Percentiles rank a stretch among this genome's conserved stretches.
These are phyloP conservation scores for Amauroascus verrucosus DNA, from an alignment of 2,329 filamentous ascomycete species.

Conservation along the genomic window DNA sequence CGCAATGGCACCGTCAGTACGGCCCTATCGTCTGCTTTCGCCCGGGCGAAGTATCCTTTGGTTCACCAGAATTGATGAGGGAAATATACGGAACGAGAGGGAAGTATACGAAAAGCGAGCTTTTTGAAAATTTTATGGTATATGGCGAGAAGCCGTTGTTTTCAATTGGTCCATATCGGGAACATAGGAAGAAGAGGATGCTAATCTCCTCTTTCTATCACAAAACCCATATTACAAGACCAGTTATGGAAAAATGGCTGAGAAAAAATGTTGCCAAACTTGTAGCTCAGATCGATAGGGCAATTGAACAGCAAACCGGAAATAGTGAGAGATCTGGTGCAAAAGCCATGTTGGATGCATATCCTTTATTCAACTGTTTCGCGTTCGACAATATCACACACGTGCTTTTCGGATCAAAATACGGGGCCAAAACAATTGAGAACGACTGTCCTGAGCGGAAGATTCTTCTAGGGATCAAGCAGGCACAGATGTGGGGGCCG, in stretches of 20 bases:
- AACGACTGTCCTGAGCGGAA: slow-evolving; percentile 2
- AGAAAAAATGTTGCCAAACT: slow-evolving; percentile 3
- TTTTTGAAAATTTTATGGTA: slow-evolving; percentile 8
- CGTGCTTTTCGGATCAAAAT: slow-evolving; percentile 2
- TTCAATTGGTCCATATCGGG: slow-evolving; percentile 4
- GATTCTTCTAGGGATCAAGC: slow-evolving; percentile 4
- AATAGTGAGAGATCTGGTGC: background rate
- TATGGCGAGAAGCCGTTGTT: slow-evolving; percentile 5
- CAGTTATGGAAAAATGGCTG: background rate
- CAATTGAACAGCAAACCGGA: background rate
- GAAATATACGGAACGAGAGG: slow-evolving; percentile 6
- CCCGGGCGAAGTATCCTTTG: slow-evolving; percentile 3
- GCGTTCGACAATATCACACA: slow-evolving; percentile 8
- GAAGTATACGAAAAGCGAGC: slow-evolving; percentile 4
- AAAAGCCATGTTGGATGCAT: background rate
- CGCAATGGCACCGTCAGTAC: slow-evolving; percentile 6
- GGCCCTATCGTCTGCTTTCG: slow-evolving; percentile 3
- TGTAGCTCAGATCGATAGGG: background rate
- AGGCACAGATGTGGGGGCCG: slow-evolving; percentile 8
- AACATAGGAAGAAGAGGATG: slow-evolving; percentile 6
- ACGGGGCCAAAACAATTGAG: slow-evolving; percentile 4
- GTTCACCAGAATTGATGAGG: background rate
- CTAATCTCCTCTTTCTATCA: slow-evolving; percentile 7
- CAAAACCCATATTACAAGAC: slow-evolving; percentile 3
- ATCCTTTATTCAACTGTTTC: slow-evolving; percentile 6